These are phyloP conservation scores for Geoglossum cookeanum DNA, from an alignment of 2,329 filamentous ascomycete species.

Conservation along the genomic window DNA sequence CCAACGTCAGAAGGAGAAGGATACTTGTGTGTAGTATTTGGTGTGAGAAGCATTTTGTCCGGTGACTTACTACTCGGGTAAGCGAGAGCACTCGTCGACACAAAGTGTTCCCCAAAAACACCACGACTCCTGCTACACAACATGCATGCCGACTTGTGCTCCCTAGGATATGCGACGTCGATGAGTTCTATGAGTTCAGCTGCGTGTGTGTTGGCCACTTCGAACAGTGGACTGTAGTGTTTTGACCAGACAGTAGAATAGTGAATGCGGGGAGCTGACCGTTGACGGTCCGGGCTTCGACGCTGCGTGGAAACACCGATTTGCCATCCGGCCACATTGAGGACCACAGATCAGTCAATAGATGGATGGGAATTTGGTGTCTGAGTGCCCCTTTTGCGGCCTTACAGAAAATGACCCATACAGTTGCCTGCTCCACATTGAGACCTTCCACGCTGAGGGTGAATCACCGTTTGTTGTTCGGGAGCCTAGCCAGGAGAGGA, in stretches of 20 bases:
- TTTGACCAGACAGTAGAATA: background rate
- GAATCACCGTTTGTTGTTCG: constrained; percentile 13
- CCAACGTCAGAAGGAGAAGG: background rate
- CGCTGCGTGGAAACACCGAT: background rate
- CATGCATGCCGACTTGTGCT: background rate
- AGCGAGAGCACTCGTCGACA: background rate
- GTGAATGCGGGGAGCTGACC: constrained; percentile 5
- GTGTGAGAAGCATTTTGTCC: too few relatives aligned
- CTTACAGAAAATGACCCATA: constrained; percentile 22
- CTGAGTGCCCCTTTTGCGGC: constrained; percentile 25
- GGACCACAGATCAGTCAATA: constrained; percentile 1
- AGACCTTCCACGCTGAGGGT: constrained; percentile 24
- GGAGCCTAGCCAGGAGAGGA: constrained; percentile 6
- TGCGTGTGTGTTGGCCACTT: background rate
- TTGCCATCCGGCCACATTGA: constrained; percentile 6
- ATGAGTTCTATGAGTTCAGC: background rate
- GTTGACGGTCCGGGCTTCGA: background rate
- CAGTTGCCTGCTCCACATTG: constrained; percentile 25
- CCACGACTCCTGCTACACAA: background rate
- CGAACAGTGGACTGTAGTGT: background rate
- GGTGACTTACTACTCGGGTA: background rate
- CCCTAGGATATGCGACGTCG: background rate
- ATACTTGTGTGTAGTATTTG: background rate
- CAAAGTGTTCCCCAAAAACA: background rate
- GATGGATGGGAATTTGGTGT: background rate